phyloP scores from a whole-genome alignment of 495 filamentous ascomycete genomes.

The Daldinia childiae region DNA sequence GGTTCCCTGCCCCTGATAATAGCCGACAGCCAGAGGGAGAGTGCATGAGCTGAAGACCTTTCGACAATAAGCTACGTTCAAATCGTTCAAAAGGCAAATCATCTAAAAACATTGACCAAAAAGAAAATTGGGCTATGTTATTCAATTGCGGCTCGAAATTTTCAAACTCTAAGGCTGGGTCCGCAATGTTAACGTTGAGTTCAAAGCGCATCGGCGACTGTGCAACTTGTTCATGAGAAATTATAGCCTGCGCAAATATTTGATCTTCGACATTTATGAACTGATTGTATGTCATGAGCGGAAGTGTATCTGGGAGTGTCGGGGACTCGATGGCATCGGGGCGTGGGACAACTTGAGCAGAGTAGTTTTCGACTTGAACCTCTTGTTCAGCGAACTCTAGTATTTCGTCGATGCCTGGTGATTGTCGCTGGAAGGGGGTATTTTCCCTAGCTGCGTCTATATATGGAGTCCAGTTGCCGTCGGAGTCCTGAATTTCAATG shows the following conservation, averaged over 20 bases:
- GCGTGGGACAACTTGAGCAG: background rate
- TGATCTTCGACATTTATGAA: background rate
- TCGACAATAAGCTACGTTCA: constrained; percentile 2
- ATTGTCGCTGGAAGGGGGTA: background rate
- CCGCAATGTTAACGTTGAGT: background rate
- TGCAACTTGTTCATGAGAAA: background rate
- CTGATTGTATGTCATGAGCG: background rate
- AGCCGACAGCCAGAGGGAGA: background rate
- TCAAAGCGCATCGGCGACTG: background rate
- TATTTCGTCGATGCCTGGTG: background rate
- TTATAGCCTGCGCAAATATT: background rate
- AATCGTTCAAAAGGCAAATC: constrained; percentile 28
- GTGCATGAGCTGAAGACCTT: background rate
- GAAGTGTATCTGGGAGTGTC: background rate
- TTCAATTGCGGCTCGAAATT: background rate
- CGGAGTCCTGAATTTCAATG: constrained; percentile 15
- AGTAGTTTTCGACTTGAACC: background rate
- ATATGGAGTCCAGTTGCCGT: background rate
- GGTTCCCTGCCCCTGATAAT: background rate
- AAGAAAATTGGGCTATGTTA: background rate
- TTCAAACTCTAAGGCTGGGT: background rate
- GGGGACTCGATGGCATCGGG: background rate
- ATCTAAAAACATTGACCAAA: background rate
- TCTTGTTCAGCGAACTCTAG: background rate
- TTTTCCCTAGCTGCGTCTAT: background rate